Evolutionary conservation across 495 filamentous ascomycete genomes (phyloP).

Genomic region (Neurospora cerealis): DNA sequence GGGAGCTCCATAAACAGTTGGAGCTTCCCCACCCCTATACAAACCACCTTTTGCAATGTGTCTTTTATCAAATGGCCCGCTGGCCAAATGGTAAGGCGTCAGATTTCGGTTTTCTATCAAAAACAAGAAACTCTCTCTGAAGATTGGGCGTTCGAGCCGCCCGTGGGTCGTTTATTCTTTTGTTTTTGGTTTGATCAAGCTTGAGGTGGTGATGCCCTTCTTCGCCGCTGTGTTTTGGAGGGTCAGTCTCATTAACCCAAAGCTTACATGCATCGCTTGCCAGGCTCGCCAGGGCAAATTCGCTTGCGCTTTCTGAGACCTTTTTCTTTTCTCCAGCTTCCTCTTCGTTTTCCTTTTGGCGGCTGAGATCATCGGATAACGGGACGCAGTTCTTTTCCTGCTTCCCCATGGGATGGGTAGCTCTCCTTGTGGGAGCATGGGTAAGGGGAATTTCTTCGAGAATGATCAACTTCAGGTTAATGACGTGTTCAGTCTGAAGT

Average conservation of each 20-base stretch:
- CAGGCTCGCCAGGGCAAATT: too few species aligned
- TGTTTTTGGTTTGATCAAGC: not conserved
- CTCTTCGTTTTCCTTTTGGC: not conserved
- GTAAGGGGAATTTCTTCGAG: not conserved
- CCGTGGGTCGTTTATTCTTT: not conserved
- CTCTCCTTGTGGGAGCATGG: not conserved
- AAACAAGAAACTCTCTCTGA: not conserved
- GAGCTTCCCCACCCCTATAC: not conserved
- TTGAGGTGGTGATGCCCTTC: not conserved
- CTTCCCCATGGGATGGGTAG: not conserved
- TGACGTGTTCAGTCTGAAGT: not conserved
- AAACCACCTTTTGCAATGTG: not conserved
- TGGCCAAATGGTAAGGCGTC: slow-evolving; percentile 23
- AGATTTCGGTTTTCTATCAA: not conserved
- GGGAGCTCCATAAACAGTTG: not conserved
- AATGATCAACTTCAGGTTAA: not conserved
- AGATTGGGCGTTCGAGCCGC: not conserved
- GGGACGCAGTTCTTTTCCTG: too few species aligned
- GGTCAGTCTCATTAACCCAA: too few species aligned
- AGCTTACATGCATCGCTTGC: too few species aligned
- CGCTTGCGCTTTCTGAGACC: too few species aligned
- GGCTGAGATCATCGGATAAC: too few species aligned
- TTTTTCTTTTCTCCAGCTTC: not conserved
- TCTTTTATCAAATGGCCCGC: not conserved
- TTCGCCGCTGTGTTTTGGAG: too few species aligned